A percentile compares a stretch with the other conserved stretches of the same genome.
Conservation (phyloP, 441 rosid genomes). For the Aquilaria agallochum region DNA sequence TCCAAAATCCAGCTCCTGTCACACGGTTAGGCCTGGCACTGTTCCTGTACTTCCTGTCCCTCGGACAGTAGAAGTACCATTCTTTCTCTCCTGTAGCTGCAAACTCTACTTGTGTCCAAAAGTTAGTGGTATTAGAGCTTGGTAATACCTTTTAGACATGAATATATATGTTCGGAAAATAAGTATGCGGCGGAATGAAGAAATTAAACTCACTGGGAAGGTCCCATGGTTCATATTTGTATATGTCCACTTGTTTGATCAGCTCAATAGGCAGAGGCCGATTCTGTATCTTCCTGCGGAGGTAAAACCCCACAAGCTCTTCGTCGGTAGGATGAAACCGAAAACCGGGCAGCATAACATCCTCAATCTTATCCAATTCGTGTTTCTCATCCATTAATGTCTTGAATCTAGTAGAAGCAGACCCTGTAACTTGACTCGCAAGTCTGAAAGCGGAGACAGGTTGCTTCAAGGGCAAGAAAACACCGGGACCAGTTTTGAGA, state of each 20-base stretch:
- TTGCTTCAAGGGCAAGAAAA: conserved; percentile 24
- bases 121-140: conserved; percentile 3
- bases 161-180: too few species aligned
- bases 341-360: conserved; percentile 81
- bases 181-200: too few species aligned
- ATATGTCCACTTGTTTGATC: conserved; percentile 89
- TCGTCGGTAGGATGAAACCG: conserved; percentile 96
- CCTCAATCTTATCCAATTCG: conserved; percentile 59
- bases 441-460: conserved; percentile 10
- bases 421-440: neutral
- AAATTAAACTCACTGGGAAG: conserved; percentile 72
- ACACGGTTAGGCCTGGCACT: conserved; percentile 90
- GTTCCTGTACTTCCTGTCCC: conserved; percentile 88
- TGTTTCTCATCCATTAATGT: conserved; percentile 47
- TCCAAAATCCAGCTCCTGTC: conserved; percentile 94
- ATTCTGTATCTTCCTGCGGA: conserved; percentile 69
- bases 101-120: conserved; percentile 33
- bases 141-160: conserved; percentile 3
- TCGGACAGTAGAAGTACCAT: conserved; percentile 90
- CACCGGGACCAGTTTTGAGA: conserved; percentile 6
- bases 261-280: conserved; percentile 69
- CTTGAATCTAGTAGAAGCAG: neutral
- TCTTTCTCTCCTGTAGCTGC: conserved; percentile 83
- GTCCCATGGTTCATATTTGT: conserved; percentile 93
- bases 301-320: conserved; percentile 88